Base-by-base conservation (phyloP, 1,284 basidiomycete species). In the Exobasidium cylindrosporum region DNA sequence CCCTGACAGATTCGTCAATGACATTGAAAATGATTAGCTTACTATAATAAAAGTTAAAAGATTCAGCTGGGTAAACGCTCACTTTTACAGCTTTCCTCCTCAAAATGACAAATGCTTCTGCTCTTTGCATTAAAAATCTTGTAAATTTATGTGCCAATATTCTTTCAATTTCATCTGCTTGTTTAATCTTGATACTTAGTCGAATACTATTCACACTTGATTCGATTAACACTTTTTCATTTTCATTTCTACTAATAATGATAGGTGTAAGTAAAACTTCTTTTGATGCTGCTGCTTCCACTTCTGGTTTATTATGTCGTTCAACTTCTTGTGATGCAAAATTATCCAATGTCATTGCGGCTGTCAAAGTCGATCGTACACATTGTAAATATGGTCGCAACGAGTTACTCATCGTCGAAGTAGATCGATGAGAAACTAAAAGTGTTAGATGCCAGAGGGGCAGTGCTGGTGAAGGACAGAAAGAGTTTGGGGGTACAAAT, bases 51-150 rank as follows among this genome's bases (percentile, higher is more conserved):
- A n/a, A n/a, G n/a, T n/a, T n/a, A n/a, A n/a, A n/a, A n/a, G n/a
- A n/a, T n/a, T n/a, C n/a, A n/a, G n/a, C n/a, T n/a, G n/a, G n/a
- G 47, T 13, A 50, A 57, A n/a, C n/a, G 83, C 87, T 76, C 73
- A 91, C 92, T 66, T 63, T 86, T 53, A 98, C 88, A 21, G 96
- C 92, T 81, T 95, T 96, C 81, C 96, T 85, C 78, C 96, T 86
- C 74, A 99, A 84, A 69, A 99, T 91, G 60, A 99, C 87, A 80
- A 99, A 99, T 81, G 87, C 90, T 83, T 99, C 96, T 21, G 96
- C 96, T 55, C 96, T 85, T 83, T 95, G 92, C 89, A 93, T 97
- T 88, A 98, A 89, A 84, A 99, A 99, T 53, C 96, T 86, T n/a
- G 93, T 96, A 81, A 99, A 97, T 82, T 97, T 94, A 83, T 97